A percentile compares a stretch with the other conserved stretches of the same genome.
Evolutionary conservation across 768 basidiomycete species (phyloP).

Genomic region (Gymnopilus dilepis): DNA sequence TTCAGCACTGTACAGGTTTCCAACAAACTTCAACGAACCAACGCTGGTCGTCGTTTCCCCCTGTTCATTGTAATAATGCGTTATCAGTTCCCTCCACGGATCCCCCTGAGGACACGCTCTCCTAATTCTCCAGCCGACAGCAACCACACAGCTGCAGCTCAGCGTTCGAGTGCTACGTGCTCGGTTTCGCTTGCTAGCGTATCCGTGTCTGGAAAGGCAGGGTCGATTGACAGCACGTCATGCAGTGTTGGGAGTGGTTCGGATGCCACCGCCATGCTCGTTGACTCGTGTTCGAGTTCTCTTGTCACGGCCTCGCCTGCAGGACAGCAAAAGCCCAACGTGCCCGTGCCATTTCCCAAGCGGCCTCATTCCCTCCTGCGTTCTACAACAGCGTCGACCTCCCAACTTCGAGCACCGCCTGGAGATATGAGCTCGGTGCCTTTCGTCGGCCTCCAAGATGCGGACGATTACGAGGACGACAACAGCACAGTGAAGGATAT

Average conservation of each 20-base stretch:
- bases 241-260: not conserved
- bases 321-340: not conserved
- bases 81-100: slow-evolving; percentile 7
- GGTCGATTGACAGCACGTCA: slow-evolving; percentile 6
- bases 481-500: not conserved
- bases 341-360: slow-evolving; percentile 22
- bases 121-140: slow-evolving; percentile 4
- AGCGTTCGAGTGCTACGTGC: slow-evolving; percentile 23
- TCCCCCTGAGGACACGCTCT: slow-evolving; percentile 8
- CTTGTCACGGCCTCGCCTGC: slow-evolving; percentile 5
- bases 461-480: not conserved
- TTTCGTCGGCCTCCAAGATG: not conserved
- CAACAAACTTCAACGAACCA: not conserved
- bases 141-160: not conserved
- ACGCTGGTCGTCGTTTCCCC: slow-evolving; percentile 7
- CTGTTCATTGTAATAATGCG: slow-evolving; percentile 9
- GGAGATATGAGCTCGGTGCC: not conserved
- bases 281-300: slow-evolving; percentile 13
- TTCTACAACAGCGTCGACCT: slow-evolving; percentile 1
- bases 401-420: not conserved
- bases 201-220: slow-evolving; percentile 16
- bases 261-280: slow-evolving; percentile 17
- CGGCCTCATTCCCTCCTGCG: slow-evolving; percentile 26
- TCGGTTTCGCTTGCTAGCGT: slow-evolving; percentile 24
- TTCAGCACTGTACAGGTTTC: not conserved